Base-by-base conservation (phyloP, 2,329 filamentous ascomycete species). In the Ophiostoma pallidulum region DNA sequence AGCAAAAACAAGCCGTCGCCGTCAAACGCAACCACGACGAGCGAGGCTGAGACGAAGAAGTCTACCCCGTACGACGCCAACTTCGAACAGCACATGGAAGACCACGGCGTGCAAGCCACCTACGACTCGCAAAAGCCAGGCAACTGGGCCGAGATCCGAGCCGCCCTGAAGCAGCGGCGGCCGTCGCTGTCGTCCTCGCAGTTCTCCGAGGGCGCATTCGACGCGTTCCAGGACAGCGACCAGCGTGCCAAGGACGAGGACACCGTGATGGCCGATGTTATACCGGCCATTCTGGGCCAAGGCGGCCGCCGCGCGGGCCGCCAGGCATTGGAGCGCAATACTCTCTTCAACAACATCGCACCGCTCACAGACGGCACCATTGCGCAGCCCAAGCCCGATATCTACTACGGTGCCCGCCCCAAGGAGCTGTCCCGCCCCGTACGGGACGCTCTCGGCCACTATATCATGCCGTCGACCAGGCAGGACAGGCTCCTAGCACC, bases 51-150 rank as follows among this genome's bases (percentile, higher is more conserved):
- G 26, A 62, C 51, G 8, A 58, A 53, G 35, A 61, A 51, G 46
- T 58, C 55, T 19, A 54, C 54, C 37, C 49, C 56, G 1, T 66
- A 67, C 50, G 52, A 63, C 53, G 54, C 55, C 39, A 53, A 57
- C 48, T 69, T 68, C 54, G 57, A 65, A 45, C 60, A 64, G 47
- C 58, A 65, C 41, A 51, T 69, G 39, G 60, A 62, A 45, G 61
- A 70, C 47, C 39, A 61, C 52, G 48, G 48, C 13, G 52, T 68
- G 33, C 63, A 64, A 42, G 53, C 60, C 29, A 20, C 49, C 36
- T 57, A 46, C 16, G 59, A 59, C 32, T 49, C 59, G 14, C 19
- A 56, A 41, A 53, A 57, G 48, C 62, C 61, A 49, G 64, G 66
- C 47, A 59, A 54, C 35, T 28, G 24, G 24, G 52, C 54, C 38